These are phyloP conservation scores for Phascolomyces articulosus DNA, from an alignment of 371 early-diverging fungal species.

Conservation along the genomic window DNA sequence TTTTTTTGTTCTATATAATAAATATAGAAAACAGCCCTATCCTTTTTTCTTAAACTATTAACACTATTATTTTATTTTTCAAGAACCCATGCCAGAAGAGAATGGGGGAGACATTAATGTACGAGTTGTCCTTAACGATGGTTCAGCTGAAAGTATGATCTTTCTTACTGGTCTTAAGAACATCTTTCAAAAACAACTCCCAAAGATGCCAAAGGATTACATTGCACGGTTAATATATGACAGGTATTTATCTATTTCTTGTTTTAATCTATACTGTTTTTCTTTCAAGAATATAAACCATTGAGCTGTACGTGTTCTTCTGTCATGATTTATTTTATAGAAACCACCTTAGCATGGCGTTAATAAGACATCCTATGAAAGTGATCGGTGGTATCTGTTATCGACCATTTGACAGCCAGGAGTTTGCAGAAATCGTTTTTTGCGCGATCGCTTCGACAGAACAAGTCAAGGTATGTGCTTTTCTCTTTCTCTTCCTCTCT, in stretches of 20 bases:
- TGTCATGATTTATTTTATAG: too few species aligned
- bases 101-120: constrained; percentile 68
- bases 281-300: too few species aligned
- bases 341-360: constrained; percentile 83
- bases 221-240: constrained; percentile 98
- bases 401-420: constrained; percentile 86
- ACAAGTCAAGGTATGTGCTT: constrained; percentile 87
- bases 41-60: not conserved
- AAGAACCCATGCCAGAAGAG: constrained; percentile 30
- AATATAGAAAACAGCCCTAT: too few species aligned
- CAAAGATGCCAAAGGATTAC: constrained; percentile 99
- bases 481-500: too few species aligned
- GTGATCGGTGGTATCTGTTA: constrained; percentile 98
- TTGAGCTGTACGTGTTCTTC: too few species aligned
- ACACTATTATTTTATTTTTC: too few species aligned
- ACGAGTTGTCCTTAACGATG: constrained; percentile 81
- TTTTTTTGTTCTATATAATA: too few species aligned
- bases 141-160: constrained; percentile 75
- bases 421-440: constrained; percentile 99
- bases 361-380: constrained; percentile 56
- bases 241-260: constrained; percentile 47
- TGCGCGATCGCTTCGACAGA: constrained; percentile 94
- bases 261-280: too few species aligned
- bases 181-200: constrained; percentile 98
- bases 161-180: constrained; percentile 93